Conservation (phyloP, 192 early-diverging fungal genomes). For the Backusella morwellensis region DNA sequence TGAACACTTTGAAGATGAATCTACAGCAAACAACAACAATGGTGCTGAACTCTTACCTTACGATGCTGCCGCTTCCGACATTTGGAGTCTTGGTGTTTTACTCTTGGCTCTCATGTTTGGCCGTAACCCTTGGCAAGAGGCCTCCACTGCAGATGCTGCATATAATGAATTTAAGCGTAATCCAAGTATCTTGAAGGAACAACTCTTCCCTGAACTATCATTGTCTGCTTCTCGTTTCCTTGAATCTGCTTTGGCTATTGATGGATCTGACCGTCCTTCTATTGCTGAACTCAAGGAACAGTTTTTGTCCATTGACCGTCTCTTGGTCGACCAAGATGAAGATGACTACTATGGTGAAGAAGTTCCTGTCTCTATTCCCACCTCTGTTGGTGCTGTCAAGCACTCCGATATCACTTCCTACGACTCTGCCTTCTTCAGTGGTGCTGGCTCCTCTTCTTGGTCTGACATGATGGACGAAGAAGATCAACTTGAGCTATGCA, state of each 20-base stretch:
- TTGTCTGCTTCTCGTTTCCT: conserved; percentile 39
- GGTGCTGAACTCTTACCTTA: conserved; percentile 35
- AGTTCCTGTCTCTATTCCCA: conserved; percentile 29
- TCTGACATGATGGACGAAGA: conserved; percentile 41
- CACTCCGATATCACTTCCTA: conserved; percentile 8
- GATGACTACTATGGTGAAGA: conserved; percentile 8
- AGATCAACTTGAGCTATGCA: neutral
- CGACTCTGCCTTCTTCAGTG: conserved; percentile 37
- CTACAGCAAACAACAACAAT: neutral
- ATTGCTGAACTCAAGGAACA: conserved; percentile 34
- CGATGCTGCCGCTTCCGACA: conserved; percentile 64
- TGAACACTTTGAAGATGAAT: conserved; percentile 45
- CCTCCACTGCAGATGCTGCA: conserved; percentile 44
- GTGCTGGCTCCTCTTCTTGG: conserved; percentile 21
- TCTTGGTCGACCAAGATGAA: conserved; percentile 13
- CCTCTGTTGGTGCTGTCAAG: neutral
- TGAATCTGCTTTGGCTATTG: conserved; percentile 39
- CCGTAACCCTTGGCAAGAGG: conserved; percentile 78
- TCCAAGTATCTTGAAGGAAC: conserved; percentile 42
- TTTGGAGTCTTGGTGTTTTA: conserved; percentile 79
- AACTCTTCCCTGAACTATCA: conserved; percentile 54
- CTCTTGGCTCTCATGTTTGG: conserved; percentile 75
- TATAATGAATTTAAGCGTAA: conserved; percentile 51
- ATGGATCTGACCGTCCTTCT: conserved; percentile 43
- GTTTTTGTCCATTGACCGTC: conserved; percentile 12